Conservation (phyloP, 2,329 filamentous ascomycete genomes). For the Exserohilum rostratum region DNA sequence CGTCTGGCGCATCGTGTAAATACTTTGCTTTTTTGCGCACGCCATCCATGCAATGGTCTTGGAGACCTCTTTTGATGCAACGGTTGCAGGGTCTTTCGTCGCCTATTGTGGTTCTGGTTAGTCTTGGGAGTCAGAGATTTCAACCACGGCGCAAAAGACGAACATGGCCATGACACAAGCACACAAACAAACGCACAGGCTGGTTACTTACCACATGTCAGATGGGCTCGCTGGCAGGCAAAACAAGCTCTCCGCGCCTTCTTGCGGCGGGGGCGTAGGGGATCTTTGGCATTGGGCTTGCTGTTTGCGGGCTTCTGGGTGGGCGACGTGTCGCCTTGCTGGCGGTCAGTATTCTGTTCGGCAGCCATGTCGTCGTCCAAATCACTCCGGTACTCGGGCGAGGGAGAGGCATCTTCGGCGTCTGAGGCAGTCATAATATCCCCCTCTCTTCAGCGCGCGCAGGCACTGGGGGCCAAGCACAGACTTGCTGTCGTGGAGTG, state of each 20-base stretch:
- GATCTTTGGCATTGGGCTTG: constrained; percentile 76
- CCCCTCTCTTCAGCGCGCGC: constrained; percentile 35
- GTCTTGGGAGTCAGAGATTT: background rate
- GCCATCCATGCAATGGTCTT: constrained; percentile 91
- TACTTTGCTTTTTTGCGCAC: constrained; percentile 99
- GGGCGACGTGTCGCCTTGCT: constrained; percentile 45
- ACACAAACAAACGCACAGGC: background rate
- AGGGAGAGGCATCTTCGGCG: constrained; percentile 55
- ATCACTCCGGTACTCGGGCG: constrained; percentile 54
- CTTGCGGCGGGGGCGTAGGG: constrained; percentile 85
- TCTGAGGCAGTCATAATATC: constrained; percentile 58
- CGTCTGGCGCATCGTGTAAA: constrained; percentile 91
- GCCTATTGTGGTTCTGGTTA: constrained; percentile 60
- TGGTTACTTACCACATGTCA: constrained; percentile 97
- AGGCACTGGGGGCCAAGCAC: constrained; percentile 37
- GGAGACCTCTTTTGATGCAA: constrained; percentile 91
- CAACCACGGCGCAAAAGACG: background rate
- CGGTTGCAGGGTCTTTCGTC: constrained; percentile 93
- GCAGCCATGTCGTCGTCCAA: constrained; percentile 53
- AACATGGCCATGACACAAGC: background rate
- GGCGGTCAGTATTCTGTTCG: constrained; percentile 48
- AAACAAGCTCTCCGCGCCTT: constrained; percentile 95
- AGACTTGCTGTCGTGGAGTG: constrained; percentile 41
- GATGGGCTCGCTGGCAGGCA: constrained; percentile 94
- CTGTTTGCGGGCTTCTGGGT: constrained; percentile 40